Percentiles rank a stretch among this genome's conserved stretches.
Evolutionary conservation across 495 filamentous ascomycete genomes (phyloP).

Genomic region (Rostrohypoxylon terebratum): DNA sequence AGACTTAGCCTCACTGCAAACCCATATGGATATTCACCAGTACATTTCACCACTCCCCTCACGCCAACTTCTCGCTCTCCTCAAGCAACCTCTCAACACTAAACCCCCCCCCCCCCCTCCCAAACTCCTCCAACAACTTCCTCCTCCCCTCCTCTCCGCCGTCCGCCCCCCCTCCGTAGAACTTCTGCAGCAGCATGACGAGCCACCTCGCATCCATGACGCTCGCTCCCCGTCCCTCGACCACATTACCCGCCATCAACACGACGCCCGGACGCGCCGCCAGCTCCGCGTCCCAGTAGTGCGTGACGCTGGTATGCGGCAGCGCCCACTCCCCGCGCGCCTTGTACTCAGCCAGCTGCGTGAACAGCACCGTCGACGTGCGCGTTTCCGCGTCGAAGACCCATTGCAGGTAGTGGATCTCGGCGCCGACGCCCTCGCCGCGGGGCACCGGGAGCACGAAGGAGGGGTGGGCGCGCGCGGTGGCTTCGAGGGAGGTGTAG

Average conservation of each 20-base stretch:
- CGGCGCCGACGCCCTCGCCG: constrained; percentile 69
- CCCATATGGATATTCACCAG: neutral
- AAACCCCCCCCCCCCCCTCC: constrained; percentile 78
- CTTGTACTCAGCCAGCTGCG: constrained; percentile 91
- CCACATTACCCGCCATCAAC: constrained; percentile 83
- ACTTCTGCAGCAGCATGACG: constrained; percentile 93
- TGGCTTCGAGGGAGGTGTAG: constrained; percentile 73
- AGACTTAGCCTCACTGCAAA: neutral
- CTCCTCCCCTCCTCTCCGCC: constrained; percentile 59
- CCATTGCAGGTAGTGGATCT: constrained; percentile 87
- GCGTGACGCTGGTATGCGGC: constrained; percentile 93
- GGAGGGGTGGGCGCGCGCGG: constrained; percentile 79
- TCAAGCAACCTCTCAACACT: constrained; percentile 85
- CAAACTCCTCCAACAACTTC: constrained; percentile 84
- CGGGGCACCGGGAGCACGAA: constrained; percentile 93
- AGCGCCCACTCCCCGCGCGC: constrained; percentile 86
- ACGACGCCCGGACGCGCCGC: constrained; percentile 78
- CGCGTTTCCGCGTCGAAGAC: constrained; percentile 71
- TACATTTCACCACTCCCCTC: neutral
- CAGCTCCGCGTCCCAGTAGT: constrained; percentile 77
- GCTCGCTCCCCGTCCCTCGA: constrained; percentile 79
- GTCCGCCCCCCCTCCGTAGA: constrained; percentile 69
- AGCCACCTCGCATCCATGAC: constrained; percentile 87
- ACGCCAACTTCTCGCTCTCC: constrained; percentile 83
- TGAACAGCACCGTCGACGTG: constrained; percentile 89